Conservation (phyloP, 441 rosid species). For the Populus hybrid region DNA sequence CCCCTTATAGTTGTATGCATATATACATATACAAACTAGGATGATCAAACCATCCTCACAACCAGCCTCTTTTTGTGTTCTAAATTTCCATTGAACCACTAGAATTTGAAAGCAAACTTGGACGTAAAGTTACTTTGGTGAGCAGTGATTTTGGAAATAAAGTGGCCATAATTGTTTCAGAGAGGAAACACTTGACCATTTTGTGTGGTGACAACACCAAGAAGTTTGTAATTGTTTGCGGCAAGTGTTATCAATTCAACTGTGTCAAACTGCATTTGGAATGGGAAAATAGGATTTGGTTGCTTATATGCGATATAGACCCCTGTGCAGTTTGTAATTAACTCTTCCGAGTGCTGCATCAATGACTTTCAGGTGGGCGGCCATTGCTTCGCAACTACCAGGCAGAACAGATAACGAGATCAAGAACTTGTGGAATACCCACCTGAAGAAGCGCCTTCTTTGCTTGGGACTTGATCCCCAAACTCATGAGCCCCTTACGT, state of each 20-base stretch:
- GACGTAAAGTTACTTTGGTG: background rate
- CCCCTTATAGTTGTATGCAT: background rate
- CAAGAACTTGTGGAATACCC: constrained; percentile 57
- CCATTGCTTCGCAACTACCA: constrained; percentile 52
- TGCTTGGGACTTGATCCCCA: constrained; percentile 56
- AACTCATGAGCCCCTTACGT: constrained; percentile 67
- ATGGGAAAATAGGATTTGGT: background rate
- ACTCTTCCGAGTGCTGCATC: background rate
- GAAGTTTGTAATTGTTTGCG: background rate
- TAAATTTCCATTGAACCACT: background rate
- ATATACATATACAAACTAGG: background rate
- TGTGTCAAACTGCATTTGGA: background rate
- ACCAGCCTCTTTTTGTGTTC: background rate
- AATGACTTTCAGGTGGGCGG: constrained; percentile 43
- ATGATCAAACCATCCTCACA: background rate
- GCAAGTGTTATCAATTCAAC: background rate
- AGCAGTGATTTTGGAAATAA: background rate
- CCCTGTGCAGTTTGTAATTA: background rate
- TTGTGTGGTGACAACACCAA: background rate
- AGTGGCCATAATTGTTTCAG: background rate
- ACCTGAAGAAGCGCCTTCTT: constrained; percentile 40
- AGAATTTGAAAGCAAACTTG: background rate
- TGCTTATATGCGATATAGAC: background rate
- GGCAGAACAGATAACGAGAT: constrained; percentile 64
- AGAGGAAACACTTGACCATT: background rate